A percentile compares a stretch with the other conserved stretches of the same genome.
Conservation (phyloP, 495 filamentous ascomycete species). For the Coniosporium apollinis region DNA sequence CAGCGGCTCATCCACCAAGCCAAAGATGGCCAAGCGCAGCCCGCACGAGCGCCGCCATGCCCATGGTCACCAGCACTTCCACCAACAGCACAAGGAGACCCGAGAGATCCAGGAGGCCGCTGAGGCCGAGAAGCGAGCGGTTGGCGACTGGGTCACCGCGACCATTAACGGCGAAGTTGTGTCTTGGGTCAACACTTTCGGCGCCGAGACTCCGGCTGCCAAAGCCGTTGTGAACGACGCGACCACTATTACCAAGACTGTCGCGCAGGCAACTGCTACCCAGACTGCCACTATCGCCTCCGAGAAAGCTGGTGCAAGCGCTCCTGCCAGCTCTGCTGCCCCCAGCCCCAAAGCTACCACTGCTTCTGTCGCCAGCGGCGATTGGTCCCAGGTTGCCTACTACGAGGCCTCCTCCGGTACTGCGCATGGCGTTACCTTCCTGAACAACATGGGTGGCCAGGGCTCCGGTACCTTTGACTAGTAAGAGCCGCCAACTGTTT, state of each 20-base stretch:
- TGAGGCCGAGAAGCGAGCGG: slow-evolving; percentile 9
- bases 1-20: slow-evolving; percentile 14
- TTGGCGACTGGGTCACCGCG: slow-evolving; percentile 31
- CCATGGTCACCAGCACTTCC: slow-evolving; percentile 24
- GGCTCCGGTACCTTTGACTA: slow-evolving; percentile 41
- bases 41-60: slow-evolving; percentile 19
- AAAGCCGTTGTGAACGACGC: slow-evolving; percentile 8
- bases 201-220: slow-evolving; percentile 13
- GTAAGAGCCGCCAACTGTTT: slow-evolving; percentile 32
- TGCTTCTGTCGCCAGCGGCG: slow-evolving; percentile 4
- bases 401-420: slow-evolving; percentile 34
- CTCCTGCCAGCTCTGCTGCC: slow-evolving; percentile 8
- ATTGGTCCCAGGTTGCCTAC: slow-evolving; percentile 33
- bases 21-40: slow-evolving; percentile 15
- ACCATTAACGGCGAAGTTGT: slow-evolving; percentile 44
- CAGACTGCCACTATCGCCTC: slow-evolving; percentile 14
- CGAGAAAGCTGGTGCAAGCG: slow-evolving; percentile 9
- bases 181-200: slow-evolving; percentile 50
- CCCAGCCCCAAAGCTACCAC: neutral
- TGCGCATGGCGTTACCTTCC: slow-evolving; percentile 43
- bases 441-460: slow-evolving; percentile 44
- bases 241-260: neutral
- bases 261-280: slow-evolving; percentile 8
- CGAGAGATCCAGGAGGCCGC: slow-evolving; percentile 2
- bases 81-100: slow-evolving; percentile 13